Base-by-base conservation (phyloP, 2,329 filamentous ascomycete species). In the Monosporascus sp. region DNA sequence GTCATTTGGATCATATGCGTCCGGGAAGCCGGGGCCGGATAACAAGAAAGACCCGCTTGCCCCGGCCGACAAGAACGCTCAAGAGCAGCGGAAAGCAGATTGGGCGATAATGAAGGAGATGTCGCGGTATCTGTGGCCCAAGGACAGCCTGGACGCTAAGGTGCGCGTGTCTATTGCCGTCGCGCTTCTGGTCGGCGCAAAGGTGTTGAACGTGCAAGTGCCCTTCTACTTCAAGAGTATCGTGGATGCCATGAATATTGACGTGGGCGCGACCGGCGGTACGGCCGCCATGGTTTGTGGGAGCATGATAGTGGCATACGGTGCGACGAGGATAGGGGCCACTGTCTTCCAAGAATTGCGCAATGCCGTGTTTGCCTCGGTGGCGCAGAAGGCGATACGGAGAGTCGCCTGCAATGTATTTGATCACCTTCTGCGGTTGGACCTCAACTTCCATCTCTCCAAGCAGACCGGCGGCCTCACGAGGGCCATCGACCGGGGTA, bases 41-140 rank as follows among this genome's bases (percentile, higher is more conserved):
- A 49, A 54, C 14, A 62, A 51, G 54, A 65, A 64, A 56, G 84
- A 86, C 61, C 78, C 82, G 31, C 71, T 92, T 44, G 80, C 88
- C 20, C 74, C 79, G 14, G 78, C 87, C 65, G 80, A 88, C 56
- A 86, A 83, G 66, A 85, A 83, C 49, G 86, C 85, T 20, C 85
- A 92, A 63, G 90, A 97, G 73, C 95, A 99, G 78, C 85, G 94
- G 63, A 95, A 92, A 74, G 93, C 92, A 8, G 94, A 99, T 67
- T 97, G 93, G 93, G 92, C 92, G 48, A 99, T 99, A 61, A 94
- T 99, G 79, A 95, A 89, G 73, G 93, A 99, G 70, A 97, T 99
- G 93, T 86, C 88, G 55, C 86, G 86, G 57, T 99, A 99, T 71
- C 77, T 99, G 22, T 99, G 94, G 94, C 94, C 94, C 22, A 96